These are phyloP conservation scores for Cordyceps cicadae DNA, from an alignment of 2,329 filamentous ascomycete species.

Conservation along the genomic window DNA sequence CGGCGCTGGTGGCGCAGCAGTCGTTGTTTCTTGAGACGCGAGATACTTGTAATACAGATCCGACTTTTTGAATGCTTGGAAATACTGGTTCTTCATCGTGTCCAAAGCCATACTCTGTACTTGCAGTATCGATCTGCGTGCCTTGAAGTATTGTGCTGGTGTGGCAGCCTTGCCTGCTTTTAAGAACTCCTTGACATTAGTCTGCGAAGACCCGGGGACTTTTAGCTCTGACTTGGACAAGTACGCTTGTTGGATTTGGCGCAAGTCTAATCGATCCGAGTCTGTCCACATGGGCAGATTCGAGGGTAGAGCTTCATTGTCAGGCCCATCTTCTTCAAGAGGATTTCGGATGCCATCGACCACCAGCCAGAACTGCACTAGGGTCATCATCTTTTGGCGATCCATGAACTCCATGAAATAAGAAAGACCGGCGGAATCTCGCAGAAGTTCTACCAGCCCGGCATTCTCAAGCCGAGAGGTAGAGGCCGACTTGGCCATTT, in stretches of 20 bases:
- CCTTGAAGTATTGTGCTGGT: slow-evolving; percentile 71
- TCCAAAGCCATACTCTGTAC: slow-evolving; percentile 79
- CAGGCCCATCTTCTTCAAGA: slow-evolving; percentile 64
- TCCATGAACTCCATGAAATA: slow-evolving; percentile 99
- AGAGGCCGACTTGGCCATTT: slow-evolving; percentile 23
- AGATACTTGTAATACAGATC: slow-evolving; percentile 96
- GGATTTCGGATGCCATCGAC: slow-evolving; percentile 95
- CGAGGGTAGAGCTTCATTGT: slow-evolving; percentile 57
- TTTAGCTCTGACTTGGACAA: slow-evolving; percentile 74
- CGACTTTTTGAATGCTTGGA: slow-evolving; percentile 80
- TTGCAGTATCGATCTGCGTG: slow-evolving; percentile 70
- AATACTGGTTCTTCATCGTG: slow-evolving; percentile 72
- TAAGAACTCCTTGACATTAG: slow-evolving; percentile 68
- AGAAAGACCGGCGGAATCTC: slow-evolving; percentile 81
- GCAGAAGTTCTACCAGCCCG: slow-evolving; percentile 74
- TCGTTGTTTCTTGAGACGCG: slow-evolving; percentile 66
- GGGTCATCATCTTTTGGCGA: slow-evolving; percentile 71
- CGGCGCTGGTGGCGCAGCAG: slow-evolving; percentile 23
- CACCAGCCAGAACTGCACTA: slow-evolving; percentile 97
- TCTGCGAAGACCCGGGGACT: slow-evolving; percentile 60
- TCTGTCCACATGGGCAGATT: slow-evolving; percentile 65
- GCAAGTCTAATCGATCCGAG: slow-evolving; percentile 77
- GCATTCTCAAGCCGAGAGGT: slow-evolving; percentile 65
- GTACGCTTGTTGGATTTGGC: slow-evolving; percentile 87
- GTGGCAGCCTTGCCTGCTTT: slow-evolving; percentile 68